These are phyloP conservation scores for Cicer pinnatifidum DNA, from an alignment of 306 rosid genomes.

Conservation along the genomic window DNA sequence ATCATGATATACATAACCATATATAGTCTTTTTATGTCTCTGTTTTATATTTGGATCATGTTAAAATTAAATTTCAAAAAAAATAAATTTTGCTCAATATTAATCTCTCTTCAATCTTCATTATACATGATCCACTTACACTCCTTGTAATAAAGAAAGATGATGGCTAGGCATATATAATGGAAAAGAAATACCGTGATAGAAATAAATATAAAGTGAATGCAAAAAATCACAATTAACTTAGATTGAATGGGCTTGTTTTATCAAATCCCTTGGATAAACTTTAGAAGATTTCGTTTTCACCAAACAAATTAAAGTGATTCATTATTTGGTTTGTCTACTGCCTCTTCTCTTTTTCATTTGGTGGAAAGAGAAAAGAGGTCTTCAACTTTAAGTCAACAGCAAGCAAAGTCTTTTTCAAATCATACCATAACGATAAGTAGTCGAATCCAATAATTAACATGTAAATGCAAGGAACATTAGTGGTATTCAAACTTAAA, in stretches of 20 bases:
- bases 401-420: slow-evolving; percentile 61
- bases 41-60: too few relatives aligned
- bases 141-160: too few relatives aligned
- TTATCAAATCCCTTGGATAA: slow-evolving; percentile 39
- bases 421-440: background rate
- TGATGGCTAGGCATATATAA: too few relatives aligned
- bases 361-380: slow-evolving; percentile 47
- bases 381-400: slow-evolving; percentile 58
- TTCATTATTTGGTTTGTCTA: slow-evolving; percentile 52
- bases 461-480: slow-evolving; percentile 38
- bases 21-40: too few relatives aligned
- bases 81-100: too few relatives aligned
- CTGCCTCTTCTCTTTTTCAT: slow-evolving; percentile 39
- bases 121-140: too few relatives aligned
- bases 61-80: too few relatives aligned
- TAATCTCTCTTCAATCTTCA: too few relatives aligned
- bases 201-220: background rate
- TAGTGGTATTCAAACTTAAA: slow-evolving; percentile 24
- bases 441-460: slow-evolving; percentile 36
- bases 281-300: slow-evolving; percentile 43
- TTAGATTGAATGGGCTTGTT: slow-evolving; percentile 32
- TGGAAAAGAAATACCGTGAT: too few relatives aligned
- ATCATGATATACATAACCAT: too few relatives aligned
- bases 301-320: slow-evolving; percentile 44
- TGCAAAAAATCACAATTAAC: slow-evolving; percentile 1